These are phyloP conservation scores for Pyronema domesticum DNA, from an alignment of 495 filamentous ascomycete genomes.

Conservation along the genomic window DNA sequence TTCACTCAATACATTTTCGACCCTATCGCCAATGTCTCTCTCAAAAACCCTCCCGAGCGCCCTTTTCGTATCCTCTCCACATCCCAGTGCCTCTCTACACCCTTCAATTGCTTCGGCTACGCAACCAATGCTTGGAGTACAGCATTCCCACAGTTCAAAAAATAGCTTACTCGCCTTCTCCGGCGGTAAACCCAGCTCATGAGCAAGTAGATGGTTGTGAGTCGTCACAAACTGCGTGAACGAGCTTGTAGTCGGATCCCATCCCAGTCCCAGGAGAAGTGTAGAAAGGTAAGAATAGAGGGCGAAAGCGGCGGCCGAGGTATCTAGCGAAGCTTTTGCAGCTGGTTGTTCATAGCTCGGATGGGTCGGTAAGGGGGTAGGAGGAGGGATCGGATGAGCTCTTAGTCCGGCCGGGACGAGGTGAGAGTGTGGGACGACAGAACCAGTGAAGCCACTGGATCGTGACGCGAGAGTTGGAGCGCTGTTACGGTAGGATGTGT, in stretches of 20 bases:
- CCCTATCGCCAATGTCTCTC: not conserved
- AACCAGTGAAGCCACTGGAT: no score
- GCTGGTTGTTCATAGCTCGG: not conserved
- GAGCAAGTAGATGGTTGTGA: not conserved
- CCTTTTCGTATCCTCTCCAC: not conserved
- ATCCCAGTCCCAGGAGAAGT: not conserved
- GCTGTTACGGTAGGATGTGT: no score
- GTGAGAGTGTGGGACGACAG: no score
- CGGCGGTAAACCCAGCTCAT: not conserved
- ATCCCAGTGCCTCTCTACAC: not conserved
- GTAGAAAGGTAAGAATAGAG: constrained; percentile 2
- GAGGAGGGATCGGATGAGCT: not conserved
- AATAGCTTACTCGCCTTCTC: not conserved
- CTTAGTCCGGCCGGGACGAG: no score
- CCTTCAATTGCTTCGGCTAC: not conserved
- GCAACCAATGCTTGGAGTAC: not conserved
- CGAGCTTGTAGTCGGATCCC: not conserved
- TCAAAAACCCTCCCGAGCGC: not conserved
- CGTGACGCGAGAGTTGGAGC: no score
- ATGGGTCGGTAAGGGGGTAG: constrained; percentile 1
- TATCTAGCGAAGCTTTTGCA: not conserved
- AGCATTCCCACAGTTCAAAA: not conserved
- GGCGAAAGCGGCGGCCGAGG: not conserved
- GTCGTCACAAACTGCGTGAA: not conserved
- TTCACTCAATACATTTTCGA: not conserved